phyloP scores from a whole-genome alignment of 2,329 filamentous ascomycete species.

The Blumeria graminis region DNA sequence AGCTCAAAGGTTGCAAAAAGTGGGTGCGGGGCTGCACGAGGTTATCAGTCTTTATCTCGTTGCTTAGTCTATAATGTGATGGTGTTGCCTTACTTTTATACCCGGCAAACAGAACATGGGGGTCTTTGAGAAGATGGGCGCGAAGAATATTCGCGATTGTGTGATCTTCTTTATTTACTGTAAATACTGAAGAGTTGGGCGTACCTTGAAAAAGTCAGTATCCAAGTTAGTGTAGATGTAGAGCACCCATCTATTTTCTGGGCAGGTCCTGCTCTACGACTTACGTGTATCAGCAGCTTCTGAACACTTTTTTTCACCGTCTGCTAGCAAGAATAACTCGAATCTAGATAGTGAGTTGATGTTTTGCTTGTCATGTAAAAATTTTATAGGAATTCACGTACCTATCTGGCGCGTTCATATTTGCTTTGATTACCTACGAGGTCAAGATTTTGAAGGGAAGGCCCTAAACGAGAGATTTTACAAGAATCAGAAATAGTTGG shows the following conservation, averaged over 20 bases:
- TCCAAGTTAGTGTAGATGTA: background rate
- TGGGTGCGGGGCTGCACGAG: conserved; percentile 17
- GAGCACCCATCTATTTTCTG: background rate
- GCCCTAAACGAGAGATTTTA: too few species aligned
- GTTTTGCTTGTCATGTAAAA: too few species aligned
- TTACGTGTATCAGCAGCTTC: conserved; percentile 72
- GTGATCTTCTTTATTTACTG: conserved; percentile 91
- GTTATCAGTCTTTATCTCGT: background rate
- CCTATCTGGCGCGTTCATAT: conserved; percentile 3
- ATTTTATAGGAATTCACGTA: background rate
- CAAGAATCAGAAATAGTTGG: too few species aligned
- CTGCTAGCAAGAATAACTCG: conserved; percentile 71
- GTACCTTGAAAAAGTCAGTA: conserved; percentile 32
- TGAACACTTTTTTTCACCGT: conserved; percentile 84
- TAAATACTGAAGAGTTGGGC: conserved; percentile 85
- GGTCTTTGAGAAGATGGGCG: conserved; percentile 62
- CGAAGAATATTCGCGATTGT: conserved; percentile 79
- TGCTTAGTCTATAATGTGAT: background rate
- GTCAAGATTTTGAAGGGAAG: too few species aligned
- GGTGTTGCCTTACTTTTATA: conserved; percentile 46
- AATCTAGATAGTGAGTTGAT: conserved; percentile 32
- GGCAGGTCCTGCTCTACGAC: conserved; percentile 14
- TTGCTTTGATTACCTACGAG: background rate
- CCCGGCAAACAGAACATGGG: conserved; percentile 68
- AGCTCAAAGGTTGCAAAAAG: conserved; percentile 34